These are phyloP conservation scores for Trichophyton verrucosum DNA, from an alignment of 2,329 filamentous ascomycete species.

Conservation along the genomic window DNA sequence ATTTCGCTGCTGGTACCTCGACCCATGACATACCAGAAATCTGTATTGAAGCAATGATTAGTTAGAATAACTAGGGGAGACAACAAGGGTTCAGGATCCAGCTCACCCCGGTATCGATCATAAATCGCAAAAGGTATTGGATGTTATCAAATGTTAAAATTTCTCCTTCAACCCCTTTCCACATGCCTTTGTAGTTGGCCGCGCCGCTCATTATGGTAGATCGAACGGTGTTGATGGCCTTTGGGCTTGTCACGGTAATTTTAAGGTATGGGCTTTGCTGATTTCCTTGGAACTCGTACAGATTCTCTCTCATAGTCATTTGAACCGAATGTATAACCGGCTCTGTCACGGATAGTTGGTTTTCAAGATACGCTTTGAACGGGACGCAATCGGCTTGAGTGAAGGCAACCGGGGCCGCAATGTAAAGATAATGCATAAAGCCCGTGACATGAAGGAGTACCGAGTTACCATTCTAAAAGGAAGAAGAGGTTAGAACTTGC, in stretches of 20 bases:
- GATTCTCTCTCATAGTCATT: constrained; percentile 74
- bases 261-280: constrained; percentile 84
- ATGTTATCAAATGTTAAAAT: constrained; percentile 93
- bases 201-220: constrained; percentile 58
- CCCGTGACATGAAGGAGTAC: constrained; percentile 89
- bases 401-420: constrained; percentile 77
- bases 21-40: constrained; percentile 97
- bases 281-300: constrained; percentile 91
- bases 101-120: constrained; percentile 82
- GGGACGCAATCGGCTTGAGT: constrained; percentile 61
- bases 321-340: constrained; percentile 67
- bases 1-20: constrained; percentile 63
- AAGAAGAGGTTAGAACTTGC: constrained; percentile 4
- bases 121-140: constrained; percentile 88
- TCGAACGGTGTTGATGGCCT: constrained; percentile 64
- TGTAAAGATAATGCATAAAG: constrained; percentile 92
- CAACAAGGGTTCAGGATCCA: background rate
- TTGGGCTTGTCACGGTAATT: constrained; percentile 83
- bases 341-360: constrained; percentile 59
- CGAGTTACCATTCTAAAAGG: constrained; percentile 58
- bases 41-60: constrained; percentile 27
- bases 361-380: constrained; percentile 71
- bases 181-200: constrained; percentile 84
- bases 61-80: background rate
- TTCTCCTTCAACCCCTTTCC: constrained; percentile 52